A percentile compares a stretch with the other conserved stretches of the same genome.
Evolutionary conservation across 768 basidiomycete genomes (phyloP).

Genomic region (Lanmaoa pseudosensibilis): DNA sequence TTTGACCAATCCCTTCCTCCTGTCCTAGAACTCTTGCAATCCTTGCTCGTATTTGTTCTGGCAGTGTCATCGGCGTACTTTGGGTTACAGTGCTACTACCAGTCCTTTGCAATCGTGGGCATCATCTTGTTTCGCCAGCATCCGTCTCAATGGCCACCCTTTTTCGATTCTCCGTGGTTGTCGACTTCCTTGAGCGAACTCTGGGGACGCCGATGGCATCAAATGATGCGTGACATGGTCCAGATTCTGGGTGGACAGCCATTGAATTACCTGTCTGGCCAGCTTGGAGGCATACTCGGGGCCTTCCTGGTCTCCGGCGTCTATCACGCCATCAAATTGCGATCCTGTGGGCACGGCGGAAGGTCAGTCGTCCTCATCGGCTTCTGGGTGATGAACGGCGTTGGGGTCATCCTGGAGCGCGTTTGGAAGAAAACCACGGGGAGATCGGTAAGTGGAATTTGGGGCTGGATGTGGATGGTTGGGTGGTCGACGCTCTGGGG

Average conservation of each 20-base stretch:
- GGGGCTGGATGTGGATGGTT: constrained; percentile 52
- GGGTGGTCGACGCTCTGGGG: constrained; percentile 51
- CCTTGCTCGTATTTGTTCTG: constrained; percentile 43
- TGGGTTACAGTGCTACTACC: constrained; percentile 44
- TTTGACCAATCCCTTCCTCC: constrained; percentile 35
- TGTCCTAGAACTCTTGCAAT: constrained; percentile 36
- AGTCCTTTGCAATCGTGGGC: constrained; percentile 42
- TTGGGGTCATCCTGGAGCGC: constrained; percentile 52
- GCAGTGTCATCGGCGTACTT: constrained; percentile 46
- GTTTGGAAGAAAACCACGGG: constrained; percentile 45
- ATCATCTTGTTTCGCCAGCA: constrained; percentile 47
- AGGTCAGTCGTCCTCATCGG: constrained; percentile 42
- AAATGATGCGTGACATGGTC: constrained; percentile 60
- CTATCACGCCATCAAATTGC: constrained; percentile 55
- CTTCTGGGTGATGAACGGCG: constrained; percentile 59
- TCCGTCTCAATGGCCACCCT: constrained; percentile 59
- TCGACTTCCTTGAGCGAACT: constrained; percentile 58
- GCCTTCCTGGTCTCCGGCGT: constrained; percentile 59
- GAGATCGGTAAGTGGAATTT: constrained; percentile 42
- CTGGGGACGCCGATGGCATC: constrained; percentile 69
- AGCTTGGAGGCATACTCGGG: constrained; percentile 50
- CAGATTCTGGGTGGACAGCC: constrained; percentile 50
- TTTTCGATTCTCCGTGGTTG: constrained; percentile 57
- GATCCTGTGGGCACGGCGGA: constrained; percentile 52
- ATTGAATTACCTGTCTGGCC: constrained; percentile 45